Base-by-base conservation (phyloP, 2,329 filamentous ascomycete species). In the Beauveria medogensis region DNA sequence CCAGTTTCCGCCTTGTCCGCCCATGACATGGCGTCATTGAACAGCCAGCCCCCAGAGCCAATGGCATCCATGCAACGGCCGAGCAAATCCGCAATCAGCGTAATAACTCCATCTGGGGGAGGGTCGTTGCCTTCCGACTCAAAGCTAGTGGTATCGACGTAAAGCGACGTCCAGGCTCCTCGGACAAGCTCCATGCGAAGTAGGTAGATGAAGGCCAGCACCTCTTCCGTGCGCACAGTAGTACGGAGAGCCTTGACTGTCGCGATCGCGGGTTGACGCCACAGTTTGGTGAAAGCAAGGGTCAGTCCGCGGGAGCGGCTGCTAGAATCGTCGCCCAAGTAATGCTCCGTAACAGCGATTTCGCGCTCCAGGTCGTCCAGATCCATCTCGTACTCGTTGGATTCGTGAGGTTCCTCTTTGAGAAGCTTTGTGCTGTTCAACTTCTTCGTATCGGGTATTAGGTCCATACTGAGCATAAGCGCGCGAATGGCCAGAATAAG, bases 41-140 rank as follows among this genome's bases (percentile, higher is more conserved):
- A 76, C 60, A 92, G 78, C 89, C 89, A 92, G 22, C 89, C 89
- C 59, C 85, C 84, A 10, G 87, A 81, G 2, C 89, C 89, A 18
- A 93, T 82, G 0, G 90, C 86, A 72, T 93, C 90, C 48, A 93
- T 79, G 63, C 89, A 90, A 67, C 86, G 85, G 64, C 85, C 85
- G 34, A 92, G 79, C 4, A 93, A 78, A 65, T 87, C 85, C 18
- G 88, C 84, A 64, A 93, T 87, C 46, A 90, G 82, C 18, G 83
- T 79, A 65, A 92, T 87, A 56, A 86, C 84, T 55, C 84, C 83
- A 67, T 91, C 86, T 22, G 87, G 83, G 0, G 85, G 82, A 24
- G 73, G 67, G 26, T 75, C 74, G 62, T 72, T 72, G 52, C 70
- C 69, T 59, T 75, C 74, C 1, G 69, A 64, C 53, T 82, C 78